Evolutionary conservation across 371 early-diverging fungal genomes (phyloP).

Genomic region (Mucor circinelloides): DNA sequence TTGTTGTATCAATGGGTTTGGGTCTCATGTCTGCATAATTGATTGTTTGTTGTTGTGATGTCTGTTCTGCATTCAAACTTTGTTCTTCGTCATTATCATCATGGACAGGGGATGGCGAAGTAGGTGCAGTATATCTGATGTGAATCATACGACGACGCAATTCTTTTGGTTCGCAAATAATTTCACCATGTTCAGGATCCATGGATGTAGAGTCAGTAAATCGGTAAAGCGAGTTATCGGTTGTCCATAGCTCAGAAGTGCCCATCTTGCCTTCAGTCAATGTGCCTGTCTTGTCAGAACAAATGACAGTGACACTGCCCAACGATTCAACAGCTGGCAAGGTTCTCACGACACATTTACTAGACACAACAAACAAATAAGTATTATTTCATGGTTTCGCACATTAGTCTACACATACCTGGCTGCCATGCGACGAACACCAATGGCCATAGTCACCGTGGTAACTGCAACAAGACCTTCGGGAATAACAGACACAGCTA

Average conservation of each 20-base stretch:
- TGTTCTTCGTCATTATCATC: background rate
- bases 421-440: conserved; percentile 88
- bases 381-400: background rate
- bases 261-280: conserved; percentile 95
- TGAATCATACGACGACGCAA: conserved; percentile 48
- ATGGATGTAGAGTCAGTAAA: conserved; percentile 69
- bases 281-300: conserved; percentile 97
- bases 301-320: conserved; percentile 92
- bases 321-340: conserved; percentile 89
- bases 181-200: conserved; percentile 67
- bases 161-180: conserved; percentile 41
- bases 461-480: conserved; percentile 94
- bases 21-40: conserved; percentile 38
- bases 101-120: background rate
- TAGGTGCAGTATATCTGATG: conserved; percentile 24
- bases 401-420: conserved; percentile 51
- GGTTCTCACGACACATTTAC: conserved; percentile 78
- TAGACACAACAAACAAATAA: conserved; percentile 9
- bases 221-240: conserved; percentile 64
- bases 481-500: conserved; percentile 93
- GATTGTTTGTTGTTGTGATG: background rate
- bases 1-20: conserved; percentile 35
- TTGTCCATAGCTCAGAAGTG: conserved; percentile 70
- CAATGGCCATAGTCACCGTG: conserved; percentile 93
- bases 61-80: background rate